phyloP scores from a whole-genome alignment of 179 eudicot genomes.

The Vitellaria paradoxa region DNA sequence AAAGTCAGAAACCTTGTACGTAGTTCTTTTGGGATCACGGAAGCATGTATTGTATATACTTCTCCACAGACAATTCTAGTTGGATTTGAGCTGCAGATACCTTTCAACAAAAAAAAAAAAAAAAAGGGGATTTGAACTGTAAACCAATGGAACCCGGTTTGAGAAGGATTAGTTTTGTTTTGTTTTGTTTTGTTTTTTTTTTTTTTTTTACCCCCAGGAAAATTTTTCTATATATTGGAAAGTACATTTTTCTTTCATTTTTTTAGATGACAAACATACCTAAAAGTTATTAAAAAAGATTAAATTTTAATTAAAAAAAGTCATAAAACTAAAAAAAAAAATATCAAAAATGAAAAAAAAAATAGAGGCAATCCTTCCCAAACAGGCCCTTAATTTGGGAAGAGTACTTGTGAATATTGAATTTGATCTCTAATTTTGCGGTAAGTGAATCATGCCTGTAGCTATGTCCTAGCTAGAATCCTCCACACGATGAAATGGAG shows the following conservation, averaged over 20 bases:
- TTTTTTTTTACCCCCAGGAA: no score
- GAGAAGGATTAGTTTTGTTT: background rate
- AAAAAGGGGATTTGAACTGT: slow-evolving; percentile 4
- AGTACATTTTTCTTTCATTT: no score
- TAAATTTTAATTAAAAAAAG: no score
- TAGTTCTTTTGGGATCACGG: background rate
- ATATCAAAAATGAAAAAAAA: no score
- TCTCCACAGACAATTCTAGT: background rate
- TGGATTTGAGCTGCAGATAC: slow-evolving; percentile 6
- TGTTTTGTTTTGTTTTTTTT: no score
- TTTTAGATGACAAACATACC: no score
- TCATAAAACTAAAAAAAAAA: no score
- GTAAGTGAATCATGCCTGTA: background rate
- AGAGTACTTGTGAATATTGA: background rate
- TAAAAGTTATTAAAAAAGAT: no score
- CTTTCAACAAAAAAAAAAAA: no score
- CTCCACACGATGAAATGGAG: slow-evolving; percentile 6
- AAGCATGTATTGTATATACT: background rate
- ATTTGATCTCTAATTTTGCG: background rate
- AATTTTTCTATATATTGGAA: no score
- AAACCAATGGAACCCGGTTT: background rate
- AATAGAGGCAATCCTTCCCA: no score
- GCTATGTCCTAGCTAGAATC: background rate
- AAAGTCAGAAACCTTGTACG: background rate
- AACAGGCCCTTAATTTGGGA: no score